Evolutionary conservation across 805 yeast genomes (phyloP), one percentile per base, ranked within the genome.

Genomic region (Maudiozyma serrabonitensis): DNA sequence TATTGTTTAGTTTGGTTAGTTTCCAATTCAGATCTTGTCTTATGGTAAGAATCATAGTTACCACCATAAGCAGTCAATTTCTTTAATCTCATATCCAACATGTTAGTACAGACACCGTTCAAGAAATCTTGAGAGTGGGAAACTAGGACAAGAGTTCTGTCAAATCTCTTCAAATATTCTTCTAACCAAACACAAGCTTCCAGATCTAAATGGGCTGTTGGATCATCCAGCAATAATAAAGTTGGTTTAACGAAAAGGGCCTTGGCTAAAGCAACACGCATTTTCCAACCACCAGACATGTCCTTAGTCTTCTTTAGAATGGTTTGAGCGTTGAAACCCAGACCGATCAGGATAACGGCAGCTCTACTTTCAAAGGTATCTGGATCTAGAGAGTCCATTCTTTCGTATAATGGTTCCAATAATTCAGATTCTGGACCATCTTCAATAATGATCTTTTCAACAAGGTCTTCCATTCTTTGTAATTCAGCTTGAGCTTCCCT

Each of bases 231-330:
- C 61, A 93, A 75, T 65, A 93, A 76, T 60, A 93, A 74, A 46
- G 98, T 90, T 66, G 99, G 99, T 76, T 93, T 91, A 58, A 93
- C 98, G 76, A 93, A 93, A 61, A 93, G 78, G 31, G 99, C 99
- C 73, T 93, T 93, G 53, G 96, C 96, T 54, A 93, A 77, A 43
- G 99, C 98, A 54, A 93, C 99, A 75, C 99, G 88, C 99, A 93
- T 93, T 77, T 89, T 89, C 99, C 99, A 93, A 69, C 99, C 99
- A 80, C 99, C 99, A 66, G 97, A 88, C 99, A 93, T 93, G 67
- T 93, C 98, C 72, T 88, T 90, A 63, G 99, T 93, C 73, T 83
- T 84, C 79, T 93, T 93, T 67, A 79, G 76, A 64, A 93, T 91
- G 50, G 98, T 91, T 57, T 72, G 71, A 50, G 84, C 64, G 72